phyloP scores from a whole-genome alignment of 208 protist species.

The Naegleria gruberi region DNA sequence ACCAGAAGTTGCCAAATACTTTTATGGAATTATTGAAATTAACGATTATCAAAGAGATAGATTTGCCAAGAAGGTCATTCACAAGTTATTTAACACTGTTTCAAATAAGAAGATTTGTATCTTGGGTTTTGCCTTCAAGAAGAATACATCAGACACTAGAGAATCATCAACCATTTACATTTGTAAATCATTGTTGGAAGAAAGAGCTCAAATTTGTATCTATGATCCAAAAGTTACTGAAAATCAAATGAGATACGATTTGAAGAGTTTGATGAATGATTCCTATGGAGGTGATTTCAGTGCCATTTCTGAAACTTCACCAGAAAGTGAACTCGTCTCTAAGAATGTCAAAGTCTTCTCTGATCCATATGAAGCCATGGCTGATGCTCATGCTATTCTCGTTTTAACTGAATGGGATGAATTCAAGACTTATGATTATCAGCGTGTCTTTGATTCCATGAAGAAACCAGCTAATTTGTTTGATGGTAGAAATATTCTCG shows the following conservation, averaged over 20 bases:
- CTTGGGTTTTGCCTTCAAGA: constrained; percentile 95
- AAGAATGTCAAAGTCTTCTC: constrained; percentile 35
- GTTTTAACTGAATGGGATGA: constrained; percentile 95
- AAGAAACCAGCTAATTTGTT: constrained; percentile 87
- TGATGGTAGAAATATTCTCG: constrained; percentile 78
- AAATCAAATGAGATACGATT: constrained; percentile 56
- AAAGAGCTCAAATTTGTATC: constrained; percentile 73
- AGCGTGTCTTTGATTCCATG: constrained; percentile 75
- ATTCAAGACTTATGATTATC: constrained; percentile 79
- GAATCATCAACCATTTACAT: constrained; percentile 84
- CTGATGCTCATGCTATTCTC: constrained; percentile 71
- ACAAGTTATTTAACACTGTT: constrained; percentile 80
- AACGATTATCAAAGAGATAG: constrained; percentile 92
- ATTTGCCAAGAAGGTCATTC: constrained; percentile 75
- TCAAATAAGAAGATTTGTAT: constrained; percentile 78
- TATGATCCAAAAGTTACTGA: constrained; percentile 89
- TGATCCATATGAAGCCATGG: constrained; percentile 59
- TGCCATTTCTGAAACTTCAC: neutral
- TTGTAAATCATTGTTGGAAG: constrained; percentile 63
- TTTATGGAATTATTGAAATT: constrained; percentile 80
- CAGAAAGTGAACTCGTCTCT: constrained; percentile 28
- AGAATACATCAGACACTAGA: constrained; percentile 89
- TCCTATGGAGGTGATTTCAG: constrained; percentile 31
- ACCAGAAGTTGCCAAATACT: constrained; percentile 86
- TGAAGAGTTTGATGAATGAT: constrained; percentile 53